Percentiles rank a stretch among this genome's conserved stretches.
These are phyloP conservation scores for Penicillium antarcticum DNA, from an alignment of 495 filamentous ascomycete species.

Conservation along the genomic window DNA sequence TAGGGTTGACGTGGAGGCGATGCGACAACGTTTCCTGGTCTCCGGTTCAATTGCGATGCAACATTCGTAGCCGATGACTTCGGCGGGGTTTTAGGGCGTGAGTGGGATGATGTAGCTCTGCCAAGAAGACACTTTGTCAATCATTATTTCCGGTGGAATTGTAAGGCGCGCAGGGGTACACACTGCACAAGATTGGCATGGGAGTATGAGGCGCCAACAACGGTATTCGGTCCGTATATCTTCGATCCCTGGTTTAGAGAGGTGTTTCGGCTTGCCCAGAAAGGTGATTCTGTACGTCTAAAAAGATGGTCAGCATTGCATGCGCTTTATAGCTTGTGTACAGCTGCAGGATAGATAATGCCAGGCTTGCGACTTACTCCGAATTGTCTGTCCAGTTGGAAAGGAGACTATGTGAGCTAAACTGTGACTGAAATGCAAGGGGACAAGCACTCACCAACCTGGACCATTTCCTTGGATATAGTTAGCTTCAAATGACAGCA, in stretches of 20 bases:
- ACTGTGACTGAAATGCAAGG: slow-evolving; percentile 18
- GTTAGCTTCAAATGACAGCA: slow-evolving; percentile 13
- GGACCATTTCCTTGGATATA: slow-evolving; percentile 84
- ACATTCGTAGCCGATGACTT: slow-evolving; percentile 37
- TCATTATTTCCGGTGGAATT: not conserved
- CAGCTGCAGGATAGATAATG: not conserved
- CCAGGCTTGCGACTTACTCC: slow-evolving; percentile 41
- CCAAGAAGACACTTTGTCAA: slow-evolving; percentile 19
- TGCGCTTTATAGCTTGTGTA: not conserved
- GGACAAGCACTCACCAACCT: slow-evolving; percentile 79
- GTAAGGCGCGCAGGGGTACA: slow-evolving; percentile 43
- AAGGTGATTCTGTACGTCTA: slow-evolving; percentile 76
- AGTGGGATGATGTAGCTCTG: slow-evolving; percentile 53
- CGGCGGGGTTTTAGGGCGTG: slow-evolving; percentile 62
- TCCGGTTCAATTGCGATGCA: slow-evolving; percentile 51
- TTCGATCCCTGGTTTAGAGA: slow-evolving; percentile 44
- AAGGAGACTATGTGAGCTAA: slow-evolving; percentile 21
- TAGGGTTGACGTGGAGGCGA: slow-evolving; percentile 70
- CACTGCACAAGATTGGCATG: slow-evolving; percentile 92
- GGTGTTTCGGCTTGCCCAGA: slow-evolving; percentile 70
- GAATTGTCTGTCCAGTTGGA: slow-evolving; percentile 37
- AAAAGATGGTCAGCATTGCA: slow-evolving; percentile 23
- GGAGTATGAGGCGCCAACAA: slow-evolving; percentile 95
- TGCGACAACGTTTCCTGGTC: slow-evolving; percentile 46
- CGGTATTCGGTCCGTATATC: slow-evolving; percentile 64